These are phyloP conservation scores for Xylaria sp. DNA, from an alignment of 2,329 filamentous ascomycete species.

Conservation along the genomic window DNA sequence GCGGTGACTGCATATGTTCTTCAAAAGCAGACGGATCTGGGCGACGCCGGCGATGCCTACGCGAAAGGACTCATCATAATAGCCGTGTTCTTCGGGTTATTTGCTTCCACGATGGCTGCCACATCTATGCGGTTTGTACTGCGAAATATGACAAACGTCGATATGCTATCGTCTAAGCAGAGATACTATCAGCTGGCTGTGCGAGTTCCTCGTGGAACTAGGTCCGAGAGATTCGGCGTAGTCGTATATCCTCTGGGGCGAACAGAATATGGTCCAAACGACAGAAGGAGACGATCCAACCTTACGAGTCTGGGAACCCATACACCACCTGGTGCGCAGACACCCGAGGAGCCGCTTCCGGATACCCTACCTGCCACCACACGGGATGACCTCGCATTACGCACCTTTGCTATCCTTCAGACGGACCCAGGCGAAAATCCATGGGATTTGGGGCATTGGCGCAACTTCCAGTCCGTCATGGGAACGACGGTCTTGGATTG, in stretches of 20 bases:
- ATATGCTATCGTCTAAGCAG: conserved; percentile 59
- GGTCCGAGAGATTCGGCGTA: conserved; percentile 41
- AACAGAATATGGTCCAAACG: conserved; percentile 10
- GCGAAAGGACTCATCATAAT: conserved; percentile 64
- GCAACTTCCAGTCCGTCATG: conserved; percentile 78
- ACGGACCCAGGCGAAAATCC: conserved; percentile 74
- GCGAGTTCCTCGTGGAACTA: conserved; percentile 52
- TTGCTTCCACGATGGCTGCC: conserved; percentile 68
- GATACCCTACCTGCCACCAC: conserved; percentile 19
- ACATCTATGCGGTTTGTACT: conserved; percentile 66
- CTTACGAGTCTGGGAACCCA: neutral
- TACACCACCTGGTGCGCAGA: conserved; percentile 12
- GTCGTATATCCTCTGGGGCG: conserved; percentile 55
- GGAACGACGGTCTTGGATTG: conserved; percentile 67
- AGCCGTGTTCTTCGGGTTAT: conserved; percentile 70
- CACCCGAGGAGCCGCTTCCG: conserved; percentile 8
- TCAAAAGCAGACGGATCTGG: conserved; percentile 45
- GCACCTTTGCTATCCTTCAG: conserved; percentile 74
- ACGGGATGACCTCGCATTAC: conserved; percentile 46
- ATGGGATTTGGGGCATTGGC: conserved; percentile 67
- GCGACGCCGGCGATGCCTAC: conserved; percentile 45
- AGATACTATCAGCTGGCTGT: conserved; percentile 71
- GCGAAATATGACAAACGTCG: conserved; percentile 77
- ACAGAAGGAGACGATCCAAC: conserved; percentile 1
- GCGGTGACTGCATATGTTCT: conserved; percentile 61